These are phyloP conservation scores for Ceratobasidium sp. DNA, from an alignment of 1,284 basidiomycete species.

Conservation along the genomic window DNA sequence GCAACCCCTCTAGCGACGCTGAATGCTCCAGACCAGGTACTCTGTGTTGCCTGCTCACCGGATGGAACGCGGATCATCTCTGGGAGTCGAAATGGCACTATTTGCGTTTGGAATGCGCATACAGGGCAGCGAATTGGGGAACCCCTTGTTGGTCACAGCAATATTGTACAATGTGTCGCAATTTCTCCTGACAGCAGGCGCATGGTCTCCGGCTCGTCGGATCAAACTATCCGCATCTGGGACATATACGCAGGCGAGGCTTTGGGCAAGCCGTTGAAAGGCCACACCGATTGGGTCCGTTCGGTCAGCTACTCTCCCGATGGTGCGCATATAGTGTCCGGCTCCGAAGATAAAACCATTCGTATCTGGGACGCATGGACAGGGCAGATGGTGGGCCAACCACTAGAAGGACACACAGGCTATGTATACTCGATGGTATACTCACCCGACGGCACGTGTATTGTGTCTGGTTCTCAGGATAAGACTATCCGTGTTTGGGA, in stretches of 20 bases:
- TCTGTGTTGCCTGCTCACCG: not conserved
- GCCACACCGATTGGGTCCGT: slow-evolving; percentile 2
- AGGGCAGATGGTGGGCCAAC: not conserved
- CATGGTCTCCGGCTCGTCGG: slow-evolving; percentile 19
- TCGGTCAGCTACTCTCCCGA: slow-evolving; percentile 35
- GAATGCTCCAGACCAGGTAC: not conserved
- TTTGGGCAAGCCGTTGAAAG: slow-evolving; percentile 7
- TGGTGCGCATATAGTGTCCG: slow-evolving; percentile 10
- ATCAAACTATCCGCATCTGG: slow-evolving; percentile 40
- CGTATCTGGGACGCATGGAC: slow-evolving; percentile 33
- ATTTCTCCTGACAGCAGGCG: slow-evolving; percentile 34
- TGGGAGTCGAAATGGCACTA: not conserved
- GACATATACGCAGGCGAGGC: slow-evolving; percentile 3
- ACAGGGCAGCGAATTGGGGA: not conserved
- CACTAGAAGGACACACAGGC: slow-evolving; percentile 22
- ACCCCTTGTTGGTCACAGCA: not conserved
- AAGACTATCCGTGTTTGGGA: slow-evolving; percentile 32
- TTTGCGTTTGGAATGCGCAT: slow-evolving; percentile 17
- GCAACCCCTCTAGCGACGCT: not conserved
- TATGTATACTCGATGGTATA: slow-evolving; percentile 8
- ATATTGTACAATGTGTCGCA: not conserved
- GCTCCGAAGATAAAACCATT: slow-evolving; percentile 31
- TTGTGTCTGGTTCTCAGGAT: slow-evolving; percentile 21
- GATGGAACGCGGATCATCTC: not conserved
- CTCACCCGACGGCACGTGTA: slow-evolving; percentile 21